Conservation (phyloP, 306 rosid genomes). For the Arachis hypogaea region DNA sequence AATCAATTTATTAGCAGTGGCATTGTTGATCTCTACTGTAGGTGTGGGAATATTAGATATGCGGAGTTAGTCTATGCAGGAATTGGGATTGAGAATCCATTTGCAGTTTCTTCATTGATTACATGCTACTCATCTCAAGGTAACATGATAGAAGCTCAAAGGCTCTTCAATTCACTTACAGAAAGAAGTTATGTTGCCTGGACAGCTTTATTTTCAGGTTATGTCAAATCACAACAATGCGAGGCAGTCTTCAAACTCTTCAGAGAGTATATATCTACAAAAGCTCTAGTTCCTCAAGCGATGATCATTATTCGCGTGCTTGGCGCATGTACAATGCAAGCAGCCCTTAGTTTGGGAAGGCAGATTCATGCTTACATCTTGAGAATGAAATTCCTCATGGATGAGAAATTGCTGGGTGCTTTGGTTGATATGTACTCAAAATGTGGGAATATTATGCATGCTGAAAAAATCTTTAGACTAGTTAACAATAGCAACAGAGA, state of each 20-base stretch:
- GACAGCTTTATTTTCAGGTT: constrained; percentile 77
- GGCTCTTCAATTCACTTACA: constrained; percentile 61
- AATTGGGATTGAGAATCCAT: constrained; percentile 44
- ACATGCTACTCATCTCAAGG: constrained; percentile 69
- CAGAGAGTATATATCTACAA: constrained; percentile 48
- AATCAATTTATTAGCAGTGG: constrained; percentile 74
- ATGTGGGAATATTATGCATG: constrained; percentile 64
- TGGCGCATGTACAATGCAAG: constrained; percentile 73
- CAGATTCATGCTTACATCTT: constrained; percentile 69
- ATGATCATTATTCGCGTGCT: constrained; percentile 57
- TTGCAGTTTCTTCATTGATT: constrained; percentile 63
- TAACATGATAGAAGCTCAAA: constrained; percentile 61
- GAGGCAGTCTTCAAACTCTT: constrained; percentile 65
- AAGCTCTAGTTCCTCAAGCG: constrained; percentile 52
- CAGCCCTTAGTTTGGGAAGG: constrained; percentile 68
- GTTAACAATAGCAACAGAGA: constrained; percentile 54
- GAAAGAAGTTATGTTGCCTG: constrained; percentile 63
- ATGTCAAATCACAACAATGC: constrained; percentile 63
- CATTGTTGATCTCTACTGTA: constrained; percentile 73
- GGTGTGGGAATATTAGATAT: constrained; percentile 64
- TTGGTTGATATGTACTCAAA: constrained; percentile 87
- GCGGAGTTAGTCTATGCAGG: constrained; percentile 58
- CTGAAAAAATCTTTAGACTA: constrained; percentile 53
- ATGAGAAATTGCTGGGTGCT: constrained; percentile 62
- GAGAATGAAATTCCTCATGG: constrained; percentile 51